Evolutionary conservation across 1,284 basidiomycete species (phyloP), one percentile per base, ranked within the genome.

Genomic region (Irpex sp.): DNA sequence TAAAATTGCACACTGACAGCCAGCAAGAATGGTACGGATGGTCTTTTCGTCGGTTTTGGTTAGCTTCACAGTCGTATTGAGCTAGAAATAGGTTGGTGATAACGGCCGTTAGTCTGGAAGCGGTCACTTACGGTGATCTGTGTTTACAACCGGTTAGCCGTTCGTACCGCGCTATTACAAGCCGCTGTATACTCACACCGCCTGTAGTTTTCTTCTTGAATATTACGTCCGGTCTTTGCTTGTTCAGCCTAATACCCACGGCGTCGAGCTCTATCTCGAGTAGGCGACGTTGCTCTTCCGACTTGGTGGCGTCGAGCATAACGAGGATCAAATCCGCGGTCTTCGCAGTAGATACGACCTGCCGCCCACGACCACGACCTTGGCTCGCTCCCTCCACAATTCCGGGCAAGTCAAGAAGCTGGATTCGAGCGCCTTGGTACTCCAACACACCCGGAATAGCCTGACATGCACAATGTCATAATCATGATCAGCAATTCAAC

Each of bases 321-420:
- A 98, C 85, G 60, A 97, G 79, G 68, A 98, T 96, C 52, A 98
- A 82, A 77, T 99, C 97, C 1, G 97, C 96, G 1, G 97, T 99
- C 79, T 98, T 97, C 21, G 93, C 95, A 26, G 94, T 93, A 62
- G 92, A 86, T 15, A 99, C 95, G 34, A 99, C 97, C 78, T 99
- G 97, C 67, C 97, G 87, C 57, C 97, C 97, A 71, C 97, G 86
- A 40, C 97, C 97, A 68, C 95, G 86, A 68, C 94, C 92, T 83
- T 94, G 92, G 69, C 93, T 93, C 5, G 97, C 96, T 54, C 96
- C 97, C 77, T 98, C 96, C 21, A 98, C 95, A 72, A 99, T 99
- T 78, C 97, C 97, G 1, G 97, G 97, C 62, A 99, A 78, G 86
- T 99, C 97, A 34, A 98, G 85, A 56, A 99, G 83, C 73, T 98